Conservation (phyloP, 257 asterid genomes). For the Leonotis leonurus region DNA sequence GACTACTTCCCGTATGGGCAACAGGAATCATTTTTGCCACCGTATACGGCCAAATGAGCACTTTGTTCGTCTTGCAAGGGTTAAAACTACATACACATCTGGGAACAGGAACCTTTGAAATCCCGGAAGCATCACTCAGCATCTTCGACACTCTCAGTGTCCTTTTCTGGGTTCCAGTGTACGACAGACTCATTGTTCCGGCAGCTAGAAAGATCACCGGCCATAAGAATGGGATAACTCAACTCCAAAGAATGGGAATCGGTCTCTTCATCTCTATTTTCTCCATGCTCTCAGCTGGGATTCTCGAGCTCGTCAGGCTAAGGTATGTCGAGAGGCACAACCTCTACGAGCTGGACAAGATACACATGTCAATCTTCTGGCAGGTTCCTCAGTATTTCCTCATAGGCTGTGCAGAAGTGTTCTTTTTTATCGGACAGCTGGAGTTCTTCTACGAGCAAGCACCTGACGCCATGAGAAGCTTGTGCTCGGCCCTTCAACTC, state of each 20-base stretch:
- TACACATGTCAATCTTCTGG: slow-evolving; percentile 64
- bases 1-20: slow-evolving; percentile 64
- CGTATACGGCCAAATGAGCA: slow-evolving; percentile 61
- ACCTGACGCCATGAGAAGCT: slow-evolving; percentile 68
- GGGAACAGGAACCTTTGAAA: slow-evolving; percentile 41
- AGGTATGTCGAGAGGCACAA: slow-evolving; percentile 38
- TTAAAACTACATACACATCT: slow-evolving; percentile 37
- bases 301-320: slow-evolving; percentile 48
- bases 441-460: slow-evolving; percentile 83
- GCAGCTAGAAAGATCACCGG: slow-evolving; percentile 53
- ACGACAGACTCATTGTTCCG: slow-evolving; percentile 50
- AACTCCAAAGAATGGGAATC: slow-evolving; percentile 53
- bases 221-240: slow-evolving; percentile 57
- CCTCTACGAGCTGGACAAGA: slow-evolving; percentile 21
- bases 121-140: slow-evolving; percentile 62
- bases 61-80: slow-evolving; percentile 57
- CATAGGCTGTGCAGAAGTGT: slow-evolving; percentile 71
- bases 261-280: slow-evolving; percentile 65
- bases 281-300: slow-evolving; percentile 55
- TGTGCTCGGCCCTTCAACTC: slow-evolving; percentile 61
- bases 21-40: slow-evolving; percentile 59
- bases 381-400: slow-evolving; percentile 68
- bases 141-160: slow-evolving; percentile 65
- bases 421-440: slow-evolving; percentile 58
- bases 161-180: slow-evolving; percentile 69